Base-by-base conservation (phyloP, 495 filamentous ascomycete genomes). In the Stereocaulon alpinum region DNA sequence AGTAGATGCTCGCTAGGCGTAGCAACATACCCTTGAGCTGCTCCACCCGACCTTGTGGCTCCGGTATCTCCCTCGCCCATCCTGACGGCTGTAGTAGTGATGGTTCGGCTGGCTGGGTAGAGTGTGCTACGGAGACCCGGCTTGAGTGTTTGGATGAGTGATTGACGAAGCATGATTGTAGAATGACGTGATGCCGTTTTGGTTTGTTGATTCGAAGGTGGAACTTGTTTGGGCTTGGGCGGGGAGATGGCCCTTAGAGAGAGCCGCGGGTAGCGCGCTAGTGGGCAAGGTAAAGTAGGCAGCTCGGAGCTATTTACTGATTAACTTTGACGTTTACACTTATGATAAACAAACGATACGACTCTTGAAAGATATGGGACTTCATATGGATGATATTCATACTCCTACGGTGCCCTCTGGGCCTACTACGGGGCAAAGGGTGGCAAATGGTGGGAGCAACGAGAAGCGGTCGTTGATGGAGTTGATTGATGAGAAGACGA, bases 361-460 rank as follows among this genome's bases (percentile, higher is more conserved):
- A 50, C 20, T 17, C 18, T 29, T 22, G 48, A 20, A 11, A 44
- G 24, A 12, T 56, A 78, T 74, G 73, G 74, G 74, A 49, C 70
- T 77, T 30, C 66, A 60, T 58, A 88, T 88, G 86, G 82, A 83
- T 69, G 80, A 83, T 62, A 79, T 91, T 54, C 86, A 89, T 70
- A 82, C 86, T 58, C 85, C 86, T 10, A 89, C 85, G 34, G 79
- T 91, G 61, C 80, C 83, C 61, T 86, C 86, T 67, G 86, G 86
- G 53, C 84, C 86, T 30, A 82, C 85, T 34, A 80, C 82, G 54
- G 75, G 76, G 40, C 74, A 70, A 18, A 67, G 72, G 12, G 43
- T 66, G 58, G 69, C 75, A 56, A 82, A 82, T 69, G 83, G 83
- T 61, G 67, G 62, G 59, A 50, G 62, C 47, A 70, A 76, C 40